Evolutionary conservation across 2,329 filamentous ascomycete species (phyloP).

Genomic region (Davidsoniella virescens): DNA sequence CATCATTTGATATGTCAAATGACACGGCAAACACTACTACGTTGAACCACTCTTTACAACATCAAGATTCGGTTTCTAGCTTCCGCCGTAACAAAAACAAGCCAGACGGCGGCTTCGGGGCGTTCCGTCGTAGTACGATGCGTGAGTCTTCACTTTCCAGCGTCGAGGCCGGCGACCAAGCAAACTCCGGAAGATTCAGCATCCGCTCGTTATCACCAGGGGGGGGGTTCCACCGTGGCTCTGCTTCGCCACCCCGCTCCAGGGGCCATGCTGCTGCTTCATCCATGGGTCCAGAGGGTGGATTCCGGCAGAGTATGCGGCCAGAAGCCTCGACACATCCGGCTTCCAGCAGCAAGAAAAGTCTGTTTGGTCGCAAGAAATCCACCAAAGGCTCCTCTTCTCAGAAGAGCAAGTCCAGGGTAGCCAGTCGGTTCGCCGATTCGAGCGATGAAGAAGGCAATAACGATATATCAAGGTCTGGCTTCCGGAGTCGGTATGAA

Average conservation of each 20-base stretch:
- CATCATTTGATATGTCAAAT: neutral
- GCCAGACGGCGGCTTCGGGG: neutral
- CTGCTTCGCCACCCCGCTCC: constrained; percentile 27
- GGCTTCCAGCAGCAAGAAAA: constrained; percentile 20
- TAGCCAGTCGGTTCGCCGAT: constrained; percentile 45
- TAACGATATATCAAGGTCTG: neutral
- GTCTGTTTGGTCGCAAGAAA: constrained; percentile 25
- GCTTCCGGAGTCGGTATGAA: constrained; percentile 33
- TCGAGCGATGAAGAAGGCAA: constrained; percentile 50
- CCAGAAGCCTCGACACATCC: constrained; percentile 16
- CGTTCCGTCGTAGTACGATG: constrained; percentile 12
- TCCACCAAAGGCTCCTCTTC: constrained; percentile 23
- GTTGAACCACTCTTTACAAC: constrained; percentile 3
- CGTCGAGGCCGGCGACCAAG: constrained; percentile 19
- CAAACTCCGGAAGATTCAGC: constrained; percentile 46
- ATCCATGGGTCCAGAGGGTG: constrained; percentile 24
- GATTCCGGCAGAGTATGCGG: constrained; percentile 27
- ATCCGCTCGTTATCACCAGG: constrained; percentile 55
- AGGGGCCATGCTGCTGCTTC: constrained; percentile 21
- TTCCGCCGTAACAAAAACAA: constrained; percentile 7
- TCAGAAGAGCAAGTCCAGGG: neutral
- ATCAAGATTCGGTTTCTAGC: constrained; percentile 13
- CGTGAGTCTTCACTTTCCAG: constrained; percentile 40
- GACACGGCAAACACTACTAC: neutral
- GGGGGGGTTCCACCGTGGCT: constrained; percentile 29